phyloP scores from a whole-genome alignment of 169 alveolate genomes.

The Perkinsus olseni region DNA sequence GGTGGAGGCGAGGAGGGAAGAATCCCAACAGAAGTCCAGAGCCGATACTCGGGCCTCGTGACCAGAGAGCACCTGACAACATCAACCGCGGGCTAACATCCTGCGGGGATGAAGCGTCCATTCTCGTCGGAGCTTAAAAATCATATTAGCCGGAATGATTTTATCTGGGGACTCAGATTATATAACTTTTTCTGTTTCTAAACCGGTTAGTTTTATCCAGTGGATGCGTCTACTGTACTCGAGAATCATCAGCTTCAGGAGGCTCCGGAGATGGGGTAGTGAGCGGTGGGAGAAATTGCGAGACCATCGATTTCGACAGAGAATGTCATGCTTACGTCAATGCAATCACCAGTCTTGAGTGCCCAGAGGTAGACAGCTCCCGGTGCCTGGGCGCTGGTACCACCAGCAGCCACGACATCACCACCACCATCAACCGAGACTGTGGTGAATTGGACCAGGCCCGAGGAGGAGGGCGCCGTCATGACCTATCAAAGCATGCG shows the following conservation, averaged over 20 bases:
- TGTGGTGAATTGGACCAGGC: conserved; percentile 79
- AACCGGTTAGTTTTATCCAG: no score
- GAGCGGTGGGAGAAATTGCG: no score
- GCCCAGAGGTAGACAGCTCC: conserved; percentile 59
- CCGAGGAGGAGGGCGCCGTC: conserved; percentile 31
- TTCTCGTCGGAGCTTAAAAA: no score
- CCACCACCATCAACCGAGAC: conserved; percentile 89
- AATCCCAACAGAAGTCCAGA: conserved; percentile 53
- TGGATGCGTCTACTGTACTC: no score
- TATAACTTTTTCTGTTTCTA: no score
- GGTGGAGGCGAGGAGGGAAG: conserved; percentile 80
- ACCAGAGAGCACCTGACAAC: conserved; percentile 51
- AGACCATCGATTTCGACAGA: no score
- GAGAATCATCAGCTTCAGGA: no score
- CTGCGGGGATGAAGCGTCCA: no score
- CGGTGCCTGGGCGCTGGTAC: conserved; percentile 63
- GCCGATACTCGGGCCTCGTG: conserved; percentile 86
- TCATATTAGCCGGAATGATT: no score
- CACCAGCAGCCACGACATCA: conserved; percentile 94
- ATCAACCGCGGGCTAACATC: conserved; percentile 60
- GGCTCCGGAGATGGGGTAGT: no score
- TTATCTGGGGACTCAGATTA: no score
- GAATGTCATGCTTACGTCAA: neutral
- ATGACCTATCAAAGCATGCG: neutral
- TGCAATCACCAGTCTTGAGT: conserved; percentile 39